Evolutionary conservation across 176 grass and related monocot species (phyloP).

Genomic region (Bothriochloa decipiens): DNA sequence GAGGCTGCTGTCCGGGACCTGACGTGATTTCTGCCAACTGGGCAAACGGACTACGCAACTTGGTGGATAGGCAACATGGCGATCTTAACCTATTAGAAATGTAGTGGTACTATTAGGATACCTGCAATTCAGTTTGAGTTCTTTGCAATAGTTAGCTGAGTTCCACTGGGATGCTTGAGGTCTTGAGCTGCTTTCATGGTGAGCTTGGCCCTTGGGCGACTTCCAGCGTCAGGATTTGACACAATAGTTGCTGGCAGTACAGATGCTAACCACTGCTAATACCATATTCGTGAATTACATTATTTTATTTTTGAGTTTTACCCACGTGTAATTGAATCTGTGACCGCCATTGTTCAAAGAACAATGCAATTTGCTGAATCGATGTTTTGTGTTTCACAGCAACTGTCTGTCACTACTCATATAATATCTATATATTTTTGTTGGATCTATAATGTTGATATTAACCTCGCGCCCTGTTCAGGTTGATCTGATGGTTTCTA

Average conservation of each 20-base stretch:
- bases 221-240: constrained; percentile 18
- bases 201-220: not conserved
- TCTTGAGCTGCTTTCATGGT: constrained; percentile 17
- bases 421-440: too few species aligned
- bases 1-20: constrained; percentile 56
- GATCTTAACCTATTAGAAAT: not conserved
- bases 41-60: not conserved
- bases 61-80: not conserved
- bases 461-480: too few species aligned
- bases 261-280: constrained; percentile 50
- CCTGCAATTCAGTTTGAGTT: not conserved
- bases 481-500: too few species aligned
- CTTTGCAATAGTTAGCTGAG: not conserved
- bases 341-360: constrained; percentile 34
- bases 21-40: constrained; percentile 46
- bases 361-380: not conserved
- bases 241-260: constrained; percentile 43
- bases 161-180: not conserved
- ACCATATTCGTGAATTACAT: constrained; percentile 20
- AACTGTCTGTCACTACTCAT: not conserved
- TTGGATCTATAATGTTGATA: too few species aligned
- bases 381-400: not conserved
- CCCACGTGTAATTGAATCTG: constrained; percentile 23
- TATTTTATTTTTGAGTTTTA: not conserved
- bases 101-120: constrained; percentile 22